Conservation (phyloP, 106 monocot genomes). For the Hemerocallis citrina region DNA sequence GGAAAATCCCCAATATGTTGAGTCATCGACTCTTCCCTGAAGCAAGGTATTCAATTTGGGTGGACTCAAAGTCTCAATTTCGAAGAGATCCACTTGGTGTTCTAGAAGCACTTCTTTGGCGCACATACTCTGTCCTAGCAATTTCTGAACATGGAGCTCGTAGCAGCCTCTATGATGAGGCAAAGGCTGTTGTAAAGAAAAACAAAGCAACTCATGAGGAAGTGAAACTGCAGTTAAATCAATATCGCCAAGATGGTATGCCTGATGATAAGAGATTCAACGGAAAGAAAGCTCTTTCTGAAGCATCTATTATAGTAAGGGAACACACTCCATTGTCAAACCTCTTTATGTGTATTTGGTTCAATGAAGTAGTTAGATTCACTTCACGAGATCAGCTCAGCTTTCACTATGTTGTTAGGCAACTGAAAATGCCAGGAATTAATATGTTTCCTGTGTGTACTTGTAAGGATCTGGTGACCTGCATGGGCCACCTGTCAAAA, state of each 20-base stretch:
- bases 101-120: constrained; percentile 90
- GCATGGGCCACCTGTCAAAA: constrained; percentile 95
- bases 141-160: constrained; percentile 96
- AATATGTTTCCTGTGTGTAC: constrained; percentile 88
- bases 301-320: constrained; percentile 78
- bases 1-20: constrained; percentile 96
- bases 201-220: constrained; percentile 91
- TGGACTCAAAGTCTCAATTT: constrained; percentile 94
- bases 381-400: constrained; percentile 95
- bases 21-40: constrained; percentile 86
- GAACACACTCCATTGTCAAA: constrained; percentile 70
- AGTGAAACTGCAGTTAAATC: constrained; percentile 63
- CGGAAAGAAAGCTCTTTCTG: constrained; percentile 90
- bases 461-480: constrained; percentile 88
- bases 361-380: constrained; percentile 93
- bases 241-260: constrained; percentile 66
- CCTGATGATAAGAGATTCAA: constrained; percentile 51
- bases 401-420: constrained; percentile 76
- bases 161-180: constrained; percentile 76
- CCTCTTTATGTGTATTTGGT: constrained; percentile 78
- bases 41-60: constrained; percentile 93
- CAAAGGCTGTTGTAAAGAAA: constrained; percentile 70
- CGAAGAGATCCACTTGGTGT: constrained; percentile 87
- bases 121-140: constrained; percentile 60
- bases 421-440: constrained; percentile 38